Evolutionary conservation across 345 rosid genomes (phyloP), one percentile per base, ranked within the genome.

Genomic region (Atalantia buxifolia): DNA sequence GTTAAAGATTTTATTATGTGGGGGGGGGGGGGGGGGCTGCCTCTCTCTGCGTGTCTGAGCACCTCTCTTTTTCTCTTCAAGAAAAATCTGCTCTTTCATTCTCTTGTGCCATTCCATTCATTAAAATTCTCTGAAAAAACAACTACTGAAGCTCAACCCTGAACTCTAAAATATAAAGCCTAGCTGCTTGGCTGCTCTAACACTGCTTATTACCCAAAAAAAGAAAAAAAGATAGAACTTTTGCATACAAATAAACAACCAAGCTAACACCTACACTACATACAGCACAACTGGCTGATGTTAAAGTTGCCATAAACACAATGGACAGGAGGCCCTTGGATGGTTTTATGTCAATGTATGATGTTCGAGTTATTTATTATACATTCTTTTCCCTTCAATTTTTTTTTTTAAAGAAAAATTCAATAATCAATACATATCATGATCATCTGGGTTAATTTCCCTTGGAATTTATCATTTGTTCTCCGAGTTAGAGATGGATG

Each of bases 41-140:
- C 5, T 45, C 50, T 40, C 45, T 45, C 18, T 45, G 5, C 13
- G 50, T 3, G 35, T 80, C 48, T 84, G 48, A 50, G 61, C 45
- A 61, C 70, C 70, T 81, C 19, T 72, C 72, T 38, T 75, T 77
- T 77, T 62, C 75, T 79, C 78, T 74, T 70, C 79, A 83, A 79
- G 28, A 45, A 45, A 45, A 12, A 22, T 71, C 48, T 42, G 12
- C 36, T 80, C 56, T 74, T 63, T 64, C 81, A 66, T 77, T 80
- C 82, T 31, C 71, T 24, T 76, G 79, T 69, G 77, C 25, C 71
- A 25, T 69, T 63, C 57, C 67, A 25, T 75, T 63, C 57, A 28
- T 35, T 38, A 64, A 36, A 77, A 69, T 74, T 79, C 66, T 57
- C 77, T 36, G 77, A 70, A 56, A 30, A 66, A 67, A 36, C 21